phyloP scores from a whole-genome alignment of 495 filamentous ascomycete genomes.

The Recurvomyces mirabilis region DNA sequence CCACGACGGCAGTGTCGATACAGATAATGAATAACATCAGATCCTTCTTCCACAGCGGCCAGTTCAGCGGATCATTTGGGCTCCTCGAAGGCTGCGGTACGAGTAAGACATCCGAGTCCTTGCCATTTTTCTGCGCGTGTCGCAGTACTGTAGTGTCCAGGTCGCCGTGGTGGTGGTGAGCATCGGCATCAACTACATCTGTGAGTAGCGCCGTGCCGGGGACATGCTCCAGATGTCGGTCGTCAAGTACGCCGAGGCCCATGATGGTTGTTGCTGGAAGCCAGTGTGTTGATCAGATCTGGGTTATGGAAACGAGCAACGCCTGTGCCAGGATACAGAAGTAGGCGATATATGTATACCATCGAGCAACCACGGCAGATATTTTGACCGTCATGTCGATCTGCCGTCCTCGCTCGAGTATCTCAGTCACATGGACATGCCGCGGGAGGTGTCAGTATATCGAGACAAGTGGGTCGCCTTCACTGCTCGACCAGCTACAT shows the following conservation, averaged over 20 bases:
- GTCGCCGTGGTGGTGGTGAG: conserved; percentile 7
- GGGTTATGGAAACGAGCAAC: no score
- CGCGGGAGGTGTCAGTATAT: no score
- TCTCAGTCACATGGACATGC: no score
- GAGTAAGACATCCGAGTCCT: not conserved
- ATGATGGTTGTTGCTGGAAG: no score
- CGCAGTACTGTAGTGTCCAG: conserved; percentile 8
- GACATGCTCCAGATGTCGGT: conserved; percentile 15
- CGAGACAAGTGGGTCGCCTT: no score
- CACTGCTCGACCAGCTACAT: no score
- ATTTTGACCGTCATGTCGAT: no score
- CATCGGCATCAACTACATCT: conserved; percentile 3
- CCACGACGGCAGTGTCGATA: conserved; percentile 43
- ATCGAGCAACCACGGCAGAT: no score
- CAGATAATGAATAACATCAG: conserved; percentile 42
- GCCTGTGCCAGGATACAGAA: no score
- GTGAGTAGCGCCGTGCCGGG: conserved; percentile 11
- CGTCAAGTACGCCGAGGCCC: conserved; percentile 13
- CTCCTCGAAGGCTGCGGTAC: conserved; percentile 11
- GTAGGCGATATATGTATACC: no score
- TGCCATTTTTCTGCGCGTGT: conserved; percentile 11
- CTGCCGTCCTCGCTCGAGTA: no score
- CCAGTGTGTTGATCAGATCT: no score
- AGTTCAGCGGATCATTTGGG: conserved; percentile 12
- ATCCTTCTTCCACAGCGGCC: conserved; percentile 22